These are phyloP conservation scores for Vickermania spadyakhi DNA, from an alignment of 208 protist genomes.

Conservation along the genomic window DNA sequence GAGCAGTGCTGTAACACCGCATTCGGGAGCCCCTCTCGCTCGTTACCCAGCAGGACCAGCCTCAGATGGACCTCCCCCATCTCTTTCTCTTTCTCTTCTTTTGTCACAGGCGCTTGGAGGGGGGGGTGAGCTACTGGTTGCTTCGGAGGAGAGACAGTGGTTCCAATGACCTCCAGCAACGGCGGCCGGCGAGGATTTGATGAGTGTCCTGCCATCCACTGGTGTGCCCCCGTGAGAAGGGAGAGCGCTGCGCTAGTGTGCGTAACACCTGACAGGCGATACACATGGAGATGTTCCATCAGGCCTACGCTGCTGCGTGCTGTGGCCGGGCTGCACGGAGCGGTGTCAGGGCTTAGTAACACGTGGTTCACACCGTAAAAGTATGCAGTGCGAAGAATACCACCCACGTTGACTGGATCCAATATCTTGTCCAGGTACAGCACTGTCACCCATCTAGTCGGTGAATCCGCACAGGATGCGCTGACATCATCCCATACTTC, in stretches of 20 bases:
- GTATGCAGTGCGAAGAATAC: slow-evolving; percentile 58
- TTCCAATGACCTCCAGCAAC: background rate
- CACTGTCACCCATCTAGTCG: slow-evolving; percentile 6
- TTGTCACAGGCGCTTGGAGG: background rate
- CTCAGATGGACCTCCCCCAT: slow-evolving; percentile 8
- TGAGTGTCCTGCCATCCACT: background rate
- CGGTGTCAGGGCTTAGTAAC: slow-evolving; percentile 47
- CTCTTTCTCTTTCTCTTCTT: background rate
- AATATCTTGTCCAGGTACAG: slow-evolving; percentile 70
- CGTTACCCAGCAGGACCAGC: slow-evolving; percentile 70
- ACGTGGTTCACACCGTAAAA: slow-evolving; percentile 60
- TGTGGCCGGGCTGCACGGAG: slow-evolving; percentile 57
- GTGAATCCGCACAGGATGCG: background rate
- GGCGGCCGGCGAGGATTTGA: background rate
- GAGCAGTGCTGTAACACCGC: slow-evolving; percentile 39
- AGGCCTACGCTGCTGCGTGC: slow-evolving; percentile 61
- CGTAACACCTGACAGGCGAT: slow-evolving; percentile 10
- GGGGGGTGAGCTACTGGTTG: background rate
- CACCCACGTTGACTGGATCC: slow-evolving; percentile 70
- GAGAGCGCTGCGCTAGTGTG: background rate
- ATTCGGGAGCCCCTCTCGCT: slow-evolving; percentile 41
- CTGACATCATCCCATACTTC: background rate
- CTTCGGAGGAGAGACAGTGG: background rate
- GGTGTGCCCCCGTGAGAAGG: background rate
- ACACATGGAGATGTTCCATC: slow-evolving; percentile 59